Percentiles rank a stretch among this genome's conserved stretches.
These are phyloP conservation scores for Phytopythium mirpurense DNA, from an alignment of 352 stramenopile species.

Conservation along the genomic window DNA sequence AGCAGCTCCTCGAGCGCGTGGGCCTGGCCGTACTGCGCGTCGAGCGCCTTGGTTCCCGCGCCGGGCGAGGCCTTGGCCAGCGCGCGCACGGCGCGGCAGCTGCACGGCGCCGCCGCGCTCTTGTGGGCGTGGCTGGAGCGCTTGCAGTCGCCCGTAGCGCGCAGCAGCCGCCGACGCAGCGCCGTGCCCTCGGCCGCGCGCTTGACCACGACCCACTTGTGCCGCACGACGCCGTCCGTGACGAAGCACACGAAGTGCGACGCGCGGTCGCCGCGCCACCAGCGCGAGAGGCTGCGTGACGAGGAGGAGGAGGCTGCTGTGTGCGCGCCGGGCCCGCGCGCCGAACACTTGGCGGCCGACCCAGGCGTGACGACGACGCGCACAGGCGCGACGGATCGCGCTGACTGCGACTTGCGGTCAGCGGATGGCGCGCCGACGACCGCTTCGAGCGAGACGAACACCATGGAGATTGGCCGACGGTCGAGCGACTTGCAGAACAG, in stretches of 20 bases:
- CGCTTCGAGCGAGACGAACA: conserved; percentile 75
- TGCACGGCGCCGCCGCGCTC: conserved; percentile 9
- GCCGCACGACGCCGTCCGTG: conserved; percentile 52
- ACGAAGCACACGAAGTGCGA: conserved; percentile 67
- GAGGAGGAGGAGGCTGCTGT: too few relatives aligned
- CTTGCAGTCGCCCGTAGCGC: conserved; percentile 28
- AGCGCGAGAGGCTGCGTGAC: not conserved
- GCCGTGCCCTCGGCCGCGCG: conserved; percentile 34
- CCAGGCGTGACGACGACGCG: conserved; percentile 67
- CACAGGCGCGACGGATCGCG: conserved; percentile 12
- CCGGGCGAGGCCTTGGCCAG: conserved; percentile 27
- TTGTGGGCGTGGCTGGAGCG: conserved; percentile 12
- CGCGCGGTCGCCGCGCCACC: conserved; percentile 3
- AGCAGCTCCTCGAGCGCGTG: conserved; percentile 54
- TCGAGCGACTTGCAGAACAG: not conserved
- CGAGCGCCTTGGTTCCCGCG: conserved; percentile 13
- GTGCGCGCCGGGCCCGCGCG: too few relatives aligned
- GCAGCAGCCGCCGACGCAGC: conserved; percentile 35
- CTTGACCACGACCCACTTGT: conserved; percentile 73
- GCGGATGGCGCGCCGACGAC: conserved; percentile 28
- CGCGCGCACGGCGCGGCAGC: conserved; percentile 52
- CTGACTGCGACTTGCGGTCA: conserved; percentile 4
- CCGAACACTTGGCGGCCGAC: conserved; percentile 34
- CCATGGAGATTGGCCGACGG: conserved; percentile 21
- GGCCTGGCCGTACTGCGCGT: conserved; percentile 39